Percentiles rank a stretch among this genome's conserved stretches.
phyloP scores from a whole-genome alignment of 768 basidiomycete species.

The Termitomyces sp. region DNA sequence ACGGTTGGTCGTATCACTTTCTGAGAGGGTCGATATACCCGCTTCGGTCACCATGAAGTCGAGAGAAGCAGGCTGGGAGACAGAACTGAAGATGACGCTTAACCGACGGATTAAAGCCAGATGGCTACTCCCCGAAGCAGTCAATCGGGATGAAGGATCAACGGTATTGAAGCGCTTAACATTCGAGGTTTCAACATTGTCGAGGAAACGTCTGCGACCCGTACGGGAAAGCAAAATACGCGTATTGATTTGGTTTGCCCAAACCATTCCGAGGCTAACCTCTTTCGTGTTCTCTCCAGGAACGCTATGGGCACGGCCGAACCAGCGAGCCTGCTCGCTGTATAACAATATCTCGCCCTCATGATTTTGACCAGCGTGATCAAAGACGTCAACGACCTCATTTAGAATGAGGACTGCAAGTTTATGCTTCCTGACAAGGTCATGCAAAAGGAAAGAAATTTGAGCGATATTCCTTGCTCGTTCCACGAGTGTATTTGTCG shows the following conservation, averaged over 20 bases:
- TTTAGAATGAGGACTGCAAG: constrained; percentile 84
- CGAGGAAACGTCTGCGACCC: constrained; percentile 54
- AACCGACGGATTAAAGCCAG: constrained; percentile 63
- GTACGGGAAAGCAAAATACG: constrained; percentile 83
- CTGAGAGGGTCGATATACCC: constrained; percentile 42
- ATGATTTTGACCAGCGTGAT: constrained; percentile 20
- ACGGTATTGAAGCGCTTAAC: constrained; percentile 23
- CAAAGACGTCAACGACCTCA: constrained; percentile 81
- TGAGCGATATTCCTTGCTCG: constrained; percentile 66
- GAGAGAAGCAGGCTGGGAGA: constrained; percentile 47
- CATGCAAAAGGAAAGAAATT: constrained; percentile 67
- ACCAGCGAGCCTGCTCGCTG: constrained; percentile 70
- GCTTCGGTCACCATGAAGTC: constrained; percentile 70
- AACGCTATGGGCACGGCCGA: constrained; percentile 56
- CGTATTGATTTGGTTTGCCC: constrained; percentile 90
- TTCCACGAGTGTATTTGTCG: constrained; percentile 57
- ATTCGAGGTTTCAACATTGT: constrained; percentile 21
- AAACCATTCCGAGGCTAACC: constrained; percentile 81
- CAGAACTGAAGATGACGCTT: constrained; percentile 73
- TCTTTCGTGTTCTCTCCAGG: constrained; percentile 65
- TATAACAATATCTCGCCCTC: constrained; percentile 48
- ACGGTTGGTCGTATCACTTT: constrained; percentile 9
- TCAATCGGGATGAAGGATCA: background rate
- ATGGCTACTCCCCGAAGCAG: constrained; percentile 20
- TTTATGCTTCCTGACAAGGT: constrained; percentile 54